Conservation (phyloP, 2,329 filamentous ascomycete genomes). For the Tricladium varicosporioides region DNA sequence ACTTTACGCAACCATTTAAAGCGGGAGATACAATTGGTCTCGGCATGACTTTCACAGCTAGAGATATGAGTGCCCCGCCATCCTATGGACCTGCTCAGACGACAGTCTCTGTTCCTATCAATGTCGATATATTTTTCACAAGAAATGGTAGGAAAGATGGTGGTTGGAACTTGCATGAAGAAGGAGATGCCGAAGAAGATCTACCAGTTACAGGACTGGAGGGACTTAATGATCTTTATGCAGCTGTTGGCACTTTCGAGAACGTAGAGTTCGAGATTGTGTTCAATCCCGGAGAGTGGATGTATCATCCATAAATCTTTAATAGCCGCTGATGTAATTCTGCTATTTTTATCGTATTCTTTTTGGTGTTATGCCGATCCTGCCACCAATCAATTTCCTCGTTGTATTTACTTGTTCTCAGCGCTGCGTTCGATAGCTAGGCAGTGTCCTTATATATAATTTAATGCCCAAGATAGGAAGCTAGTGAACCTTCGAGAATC, state of each 20-base stretch:
- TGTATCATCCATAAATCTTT: slow-evolving; percentile 40
- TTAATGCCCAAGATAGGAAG: too few relatives aligned
- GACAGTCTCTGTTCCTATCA: slow-evolving; percentile 33
- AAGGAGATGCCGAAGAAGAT: slow-evolving; percentile 62
- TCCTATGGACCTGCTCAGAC: slow-evolving; percentile 27
- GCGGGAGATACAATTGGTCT: slow-evolving; percentile 67
- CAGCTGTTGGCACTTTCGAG: slow-evolving; percentile 69
- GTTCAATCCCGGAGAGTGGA: slow-evolving; percentile 59
- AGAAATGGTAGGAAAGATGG: slow-evolving; percentile 58
- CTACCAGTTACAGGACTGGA: slow-evolving; percentile 65
- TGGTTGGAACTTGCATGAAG: slow-evolving; percentile 73
- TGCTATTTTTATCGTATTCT: too few relatives aligned
- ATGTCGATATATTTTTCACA: slow-evolving; percentile 68
- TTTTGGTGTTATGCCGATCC: too few relatives aligned
- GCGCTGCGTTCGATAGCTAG: too few relatives aligned
- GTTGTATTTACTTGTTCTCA: too few relatives aligned
- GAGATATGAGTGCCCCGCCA: slow-evolving; percentile 29
- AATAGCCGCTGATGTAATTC: too few relatives aligned
- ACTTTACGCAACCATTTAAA: slow-evolving; percentile 64
- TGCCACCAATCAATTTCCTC: too few relatives aligned
- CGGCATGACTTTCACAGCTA: slow-evolving; percentile 59
- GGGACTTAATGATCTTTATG: slow-evolving; percentile 68
- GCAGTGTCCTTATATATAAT: too few relatives aligned
- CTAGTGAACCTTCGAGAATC: too few relatives aligned
- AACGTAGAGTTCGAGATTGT: slow-evolving; percentile 66